Percentiles rank a stretch among this genome's conserved stretches.
Evolutionary conservation across 768 basidiomycete genomes (phyloP).

Genomic region (Crassisporium funariophilum): DNA sequence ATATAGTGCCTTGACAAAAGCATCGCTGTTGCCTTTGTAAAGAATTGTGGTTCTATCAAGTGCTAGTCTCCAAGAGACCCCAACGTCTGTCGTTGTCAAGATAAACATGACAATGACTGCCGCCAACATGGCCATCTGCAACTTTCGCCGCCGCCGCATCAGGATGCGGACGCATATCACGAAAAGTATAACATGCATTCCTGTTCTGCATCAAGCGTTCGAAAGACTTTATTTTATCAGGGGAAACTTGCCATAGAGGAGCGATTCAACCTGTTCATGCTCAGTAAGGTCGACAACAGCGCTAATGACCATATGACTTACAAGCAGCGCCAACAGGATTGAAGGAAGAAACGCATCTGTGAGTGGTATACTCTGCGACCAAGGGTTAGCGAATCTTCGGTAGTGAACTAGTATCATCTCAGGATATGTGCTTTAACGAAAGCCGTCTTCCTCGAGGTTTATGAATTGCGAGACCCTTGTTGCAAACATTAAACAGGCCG

Average conservation of each 20-base stretch:
- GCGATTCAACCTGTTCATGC: constrained; percentile 23
- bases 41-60: constrained; percentile 12
- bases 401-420: too few relatives aligned
- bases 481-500: too few relatives aligned
- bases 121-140: constrained; percentile 17
- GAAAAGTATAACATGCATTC: constrained; percentile 33
- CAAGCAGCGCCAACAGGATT: constrained; percentile 13
- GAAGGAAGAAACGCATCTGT: constrained; percentile 11
- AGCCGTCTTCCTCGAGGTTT: too few relatives aligned
- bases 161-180: constrained; percentile 24
- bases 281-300: not conserved
- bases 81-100: constrained; percentile 23
- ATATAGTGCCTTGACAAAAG: constrained; percentile 13
- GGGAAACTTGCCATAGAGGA: constrained; percentile 28
- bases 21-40: constrained; percentile 4
- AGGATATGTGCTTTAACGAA: too few relatives aligned
- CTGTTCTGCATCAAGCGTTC: constrained; percentile 12
- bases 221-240: not conserved
- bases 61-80: constrained; percentile 16
- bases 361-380: too few relatives aligned
- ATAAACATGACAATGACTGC: constrained; percentile 21
- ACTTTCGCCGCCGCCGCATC: constrained; percentile 6
- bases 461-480: too few relatives aligned
- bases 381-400: too few relatives aligned
- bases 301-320: constrained; percentile 4